phyloP scores from a whole-genome alignment of 495 filamentous ascomycete species.

The Penicillium coprophilum region DNA sequence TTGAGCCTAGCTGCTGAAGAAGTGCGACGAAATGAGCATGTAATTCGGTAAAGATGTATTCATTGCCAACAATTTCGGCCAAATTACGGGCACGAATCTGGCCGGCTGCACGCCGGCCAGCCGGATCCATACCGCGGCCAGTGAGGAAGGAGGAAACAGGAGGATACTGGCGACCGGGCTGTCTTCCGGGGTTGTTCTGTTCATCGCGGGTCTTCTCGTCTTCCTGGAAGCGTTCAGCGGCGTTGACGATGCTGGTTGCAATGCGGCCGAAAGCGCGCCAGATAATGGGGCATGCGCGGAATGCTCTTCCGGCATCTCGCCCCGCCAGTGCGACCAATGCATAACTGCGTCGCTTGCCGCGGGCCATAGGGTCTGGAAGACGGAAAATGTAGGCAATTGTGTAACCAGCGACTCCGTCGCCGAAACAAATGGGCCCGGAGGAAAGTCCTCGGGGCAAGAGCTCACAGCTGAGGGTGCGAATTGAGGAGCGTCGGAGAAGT shows the following conservation, averaged over 20 bases:
- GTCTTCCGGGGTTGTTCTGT: constrained; percentile 29
- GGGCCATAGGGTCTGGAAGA: constrained; percentile 82
- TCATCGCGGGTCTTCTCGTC: constrained; percentile 49
- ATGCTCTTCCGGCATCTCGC: constrained; percentile 69
- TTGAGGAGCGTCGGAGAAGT: constrained; percentile 77
- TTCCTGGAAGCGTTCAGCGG: constrained; percentile 55
- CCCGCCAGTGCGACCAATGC: constrained; percentile 78
- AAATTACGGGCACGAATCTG: constrained; percentile 71
- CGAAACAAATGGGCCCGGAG: constrained; percentile 82
- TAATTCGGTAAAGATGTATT: constrained; percentile 84
- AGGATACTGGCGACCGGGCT: constrained; percentile 42
- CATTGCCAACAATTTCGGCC: constrained; percentile 81
- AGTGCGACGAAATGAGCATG: constrained; percentile 77
- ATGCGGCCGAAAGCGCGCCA: constrained; percentile 74
- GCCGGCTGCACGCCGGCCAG: constrained; percentile 52
- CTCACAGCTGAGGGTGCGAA: constrained; percentile 84
- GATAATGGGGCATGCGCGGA: constrained; percentile 72
- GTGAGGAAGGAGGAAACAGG: constrained; percentile 65
- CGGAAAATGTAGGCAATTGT: constrained; percentile 93
- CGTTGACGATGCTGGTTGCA: constrained; percentile 69
- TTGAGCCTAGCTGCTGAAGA: constrained; percentile 61
- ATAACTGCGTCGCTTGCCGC: constrained; percentile 82
- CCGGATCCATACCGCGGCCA: constrained; percentile 57
- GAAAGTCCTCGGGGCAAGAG: constrained; percentile 73
- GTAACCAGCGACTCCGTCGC: constrained; percentile 77